Evolutionary conservation across 257 asterid species (phyloP), one percentile per base, ranked within the genome.

Genomic region (Scutellaria minor): DNA sequence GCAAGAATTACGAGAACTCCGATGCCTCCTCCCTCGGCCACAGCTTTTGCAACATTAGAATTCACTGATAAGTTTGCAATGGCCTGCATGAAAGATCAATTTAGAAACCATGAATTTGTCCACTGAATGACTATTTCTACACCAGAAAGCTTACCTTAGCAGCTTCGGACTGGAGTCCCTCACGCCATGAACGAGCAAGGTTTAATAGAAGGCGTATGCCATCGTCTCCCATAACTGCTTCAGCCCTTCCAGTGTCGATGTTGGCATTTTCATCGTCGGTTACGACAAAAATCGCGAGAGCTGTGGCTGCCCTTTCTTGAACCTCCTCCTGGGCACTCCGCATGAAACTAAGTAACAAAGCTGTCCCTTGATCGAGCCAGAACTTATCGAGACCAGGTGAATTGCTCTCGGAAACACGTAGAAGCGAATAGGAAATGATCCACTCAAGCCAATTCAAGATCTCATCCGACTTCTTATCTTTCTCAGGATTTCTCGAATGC

Each of bases 11-110:
- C 86, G 51, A 93, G 88, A 75, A 89, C 71, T 57, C 60, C 27
- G 54, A 90, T 87, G 50, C 98, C 98, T 70, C 97, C 98, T 80
- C 85, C 96, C 50, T 93, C 98, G 0, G 96, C 93, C 84, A 93
- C 96, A 72, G 90, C 83, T 82, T 93, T 90, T 11, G 97, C 98
- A 63, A 89, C 97, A 48, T 87, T 93, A 73, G 88, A 81, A 78
- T 93, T 87, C 75, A 87, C 89, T 4, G 96, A 87, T 67, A 93
- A 80, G 80, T 87, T 87, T 61, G 95, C 93, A 42, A 93, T 85
- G 62, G 98, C 98, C 98, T 93, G 71, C 65, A 69, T 66, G 66
- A 46, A 74, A 77, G 70, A 78, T 42, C 50, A 68, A 60, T 68
- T 22, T 7, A n/a, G 73, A 63, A 4, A 45, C 54, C 20, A 66